Evolutionary conservation across 495 filamentous ascomycete species (phyloP), one percentile per base, ranked within the genome.

Genomic region (Cercophora sp.): DNA sequence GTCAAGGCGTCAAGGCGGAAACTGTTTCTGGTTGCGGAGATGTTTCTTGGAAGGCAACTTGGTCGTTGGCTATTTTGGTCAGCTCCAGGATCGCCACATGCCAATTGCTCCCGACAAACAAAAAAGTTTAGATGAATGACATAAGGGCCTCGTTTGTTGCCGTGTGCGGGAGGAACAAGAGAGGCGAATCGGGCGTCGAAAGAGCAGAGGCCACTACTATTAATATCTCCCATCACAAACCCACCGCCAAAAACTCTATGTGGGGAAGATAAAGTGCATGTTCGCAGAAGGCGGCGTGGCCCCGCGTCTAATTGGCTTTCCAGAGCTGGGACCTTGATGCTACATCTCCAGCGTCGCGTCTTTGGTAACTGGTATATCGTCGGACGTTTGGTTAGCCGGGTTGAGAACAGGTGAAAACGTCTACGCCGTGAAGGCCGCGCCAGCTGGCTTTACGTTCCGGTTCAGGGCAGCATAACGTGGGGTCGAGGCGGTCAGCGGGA

Each of bases 221-320:
- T 49, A 58, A 58, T 58, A 58, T 58, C 55, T 48, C 44, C 13
- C n/a, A n/a, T 29, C 49, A 48, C 43, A 48, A 23, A 44, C 31
- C 32, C 16, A 8, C 46, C 26, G 10, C 10, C 8, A 37, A 18
- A 11, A 46, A 37, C 26, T 44, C 31, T n/a, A 40, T 37, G 43
- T 47, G 52, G 52, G 19, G 42, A 46, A 13, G 32, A 22, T 54
- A 49, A 44, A 43, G 24, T 31, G 43, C 31, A 19, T 18, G 18
- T 19, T 16, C 3, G 37, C 37, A 36, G 32, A 27, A n/a, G 10
- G 18, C 31, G 16, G 26, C n/a, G 24, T 32, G n/a, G 39, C 32
- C 46, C 46, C 15, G 31, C 46, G 46, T 49, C 15, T 36, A 26
- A 40, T 51, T 40, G 32, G 46, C 19, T 48, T 48, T 34, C 19